Percentiles rank a stretch among this genome's conserved stretches.
Evolutionary conservation across 2,329 filamentous ascomycete species (phyloP).

Genomic region (Ascosphaera acerosa): DNA sequence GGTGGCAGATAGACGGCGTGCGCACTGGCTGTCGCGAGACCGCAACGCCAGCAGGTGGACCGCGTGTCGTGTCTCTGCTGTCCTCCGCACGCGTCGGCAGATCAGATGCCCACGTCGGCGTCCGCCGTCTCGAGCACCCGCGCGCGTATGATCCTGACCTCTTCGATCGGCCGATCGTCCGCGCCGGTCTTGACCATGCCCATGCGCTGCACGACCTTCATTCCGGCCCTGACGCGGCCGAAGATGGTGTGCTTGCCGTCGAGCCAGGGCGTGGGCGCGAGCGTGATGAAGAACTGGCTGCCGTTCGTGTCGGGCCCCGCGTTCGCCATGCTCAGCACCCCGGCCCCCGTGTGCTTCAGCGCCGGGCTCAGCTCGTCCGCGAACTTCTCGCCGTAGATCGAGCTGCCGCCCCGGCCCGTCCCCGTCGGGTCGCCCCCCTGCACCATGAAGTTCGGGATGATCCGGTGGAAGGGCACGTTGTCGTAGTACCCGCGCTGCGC

Average conservation of each 20-base stretch:
- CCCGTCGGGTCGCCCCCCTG: constrained; percentile 88
- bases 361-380: constrained; percentile 62
- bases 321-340: constrained; percentile 93
- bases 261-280: constrained; percentile 85
- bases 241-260: constrained; percentile 97
- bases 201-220: constrained; percentile 67
- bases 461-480: constrained; percentile 64
- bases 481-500: constrained; percentile 71
- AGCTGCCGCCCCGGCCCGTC: constrained; percentile 66
- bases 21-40: neutral
- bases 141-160: constrained; percentile 56
- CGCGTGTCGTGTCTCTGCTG: neutral
- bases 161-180: constrained; percentile 58
- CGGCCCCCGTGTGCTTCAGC: constrained; percentile 79
- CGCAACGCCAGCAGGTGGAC: neutral
- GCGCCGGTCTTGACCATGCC: constrained; percentile 60
- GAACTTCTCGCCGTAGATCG: constrained; percentile 84
- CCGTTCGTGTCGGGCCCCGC: constrained; percentile 81
- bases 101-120: constrained; percentile 1
- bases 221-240: constrained; percentile 60
- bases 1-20: neutral
- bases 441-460: constrained; percentile 92
- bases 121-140: constrained; percentile 44
- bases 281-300: constrained; percentile 84
- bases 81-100: constrained; percentile 2